Evolutionary conservation across 1,139 yeast species (phyloP).

Genomic region (Candida smagusa): DNA sequence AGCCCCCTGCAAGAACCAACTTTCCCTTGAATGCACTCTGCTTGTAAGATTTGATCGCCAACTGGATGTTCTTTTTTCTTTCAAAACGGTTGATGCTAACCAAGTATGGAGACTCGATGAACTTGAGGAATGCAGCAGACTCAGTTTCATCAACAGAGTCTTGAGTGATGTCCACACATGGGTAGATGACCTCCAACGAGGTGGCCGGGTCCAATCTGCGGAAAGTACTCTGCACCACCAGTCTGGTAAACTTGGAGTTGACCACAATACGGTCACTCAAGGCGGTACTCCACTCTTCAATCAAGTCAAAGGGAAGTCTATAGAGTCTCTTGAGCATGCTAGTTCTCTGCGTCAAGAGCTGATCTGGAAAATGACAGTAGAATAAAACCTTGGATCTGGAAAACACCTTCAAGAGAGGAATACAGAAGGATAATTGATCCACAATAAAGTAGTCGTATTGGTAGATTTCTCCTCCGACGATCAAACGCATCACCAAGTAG

Average conservation of each 20-base stretch:
- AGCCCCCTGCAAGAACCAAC: constrained; percentile 88
- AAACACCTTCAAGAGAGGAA: constrained; percentile 67
- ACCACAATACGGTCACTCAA: constrained; percentile 79
- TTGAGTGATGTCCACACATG: constrained; percentile 64
- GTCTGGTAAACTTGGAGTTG: constrained; percentile 78
- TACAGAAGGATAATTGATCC: constrained; percentile 84
- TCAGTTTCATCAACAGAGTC: constrained; percentile 17
- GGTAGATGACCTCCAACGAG: constrained; percentile 76
- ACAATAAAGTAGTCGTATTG: constrained; percentile 71
- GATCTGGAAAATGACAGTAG: constrained; percentile 97
- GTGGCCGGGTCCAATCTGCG: constrained; percentile 26
- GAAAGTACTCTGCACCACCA: constrained; percentile 67
- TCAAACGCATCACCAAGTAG: constrained; percentile 52
- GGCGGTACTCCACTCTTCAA: constrained; percentile 80
- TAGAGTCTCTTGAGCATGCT: constrained; percentile 59
- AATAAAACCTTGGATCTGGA: constrained; percentile 55
- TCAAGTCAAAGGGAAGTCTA: constrained; percentile 74
- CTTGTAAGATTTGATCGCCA: constrained; percentile 64
- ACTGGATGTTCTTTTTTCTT: constrained; percentile 72
- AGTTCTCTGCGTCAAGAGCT: constrained; percentile 61
- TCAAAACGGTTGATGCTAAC: constrained; percentile 88
- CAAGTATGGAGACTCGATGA: constrained; percentile 43
- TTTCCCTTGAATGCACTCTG: constrained; percentile 23
- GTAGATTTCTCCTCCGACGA: constrained; percentile 44
- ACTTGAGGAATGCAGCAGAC: constrained; percentile 29